A percentile compares a stretch with the other conserved stretches of the same genome.
These are phyloP conservation scores for Aegle marmelos DNA, from an alignment of 345 rosid species.

Conservation along the genomic window DNA sequence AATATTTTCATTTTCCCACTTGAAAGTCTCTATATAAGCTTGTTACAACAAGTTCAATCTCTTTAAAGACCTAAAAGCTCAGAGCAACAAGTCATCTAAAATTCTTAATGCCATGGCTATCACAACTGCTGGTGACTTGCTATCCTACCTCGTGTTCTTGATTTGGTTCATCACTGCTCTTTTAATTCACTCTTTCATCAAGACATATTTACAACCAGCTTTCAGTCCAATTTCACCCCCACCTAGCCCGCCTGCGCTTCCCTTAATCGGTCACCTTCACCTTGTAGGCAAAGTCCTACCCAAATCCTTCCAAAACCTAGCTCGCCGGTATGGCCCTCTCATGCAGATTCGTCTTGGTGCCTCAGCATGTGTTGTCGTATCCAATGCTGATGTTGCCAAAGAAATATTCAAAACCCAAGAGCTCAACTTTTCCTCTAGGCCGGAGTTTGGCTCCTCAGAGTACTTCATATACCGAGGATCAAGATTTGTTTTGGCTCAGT, in stretches of 20 bases:
- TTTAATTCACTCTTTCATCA: slow-evolving; percentile 14
- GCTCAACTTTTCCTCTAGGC: slow-evolving; percentile 39
- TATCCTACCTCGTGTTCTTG: slow-evolving; percentile 13
- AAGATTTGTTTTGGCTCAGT: slow-evolving; percentile 44
- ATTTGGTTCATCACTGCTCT: slow-evolving; percentile 30
- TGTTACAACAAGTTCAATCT: background rate
- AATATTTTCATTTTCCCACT: background rate
- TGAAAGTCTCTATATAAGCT: background rate
- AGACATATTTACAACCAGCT: slow-evolving; percentile 5
- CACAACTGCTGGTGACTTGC: background rate
- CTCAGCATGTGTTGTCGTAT: slow-evolving; percentile 38
- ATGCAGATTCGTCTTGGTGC: slow-evolving; percentile 40
- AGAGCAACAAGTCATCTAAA: background rate
- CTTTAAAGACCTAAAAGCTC: background rate
- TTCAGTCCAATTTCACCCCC: slow-evolving; percentile 1
- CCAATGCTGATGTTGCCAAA: slow-evolving; percentile 37
- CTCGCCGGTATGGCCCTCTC: slow-evolving; percentile 45
- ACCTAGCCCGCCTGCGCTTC: slow-evolving; percentile 47
- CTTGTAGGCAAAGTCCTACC: slow-evolving; percentile 36
- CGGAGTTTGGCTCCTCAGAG: slow-evolving; percentile 46
- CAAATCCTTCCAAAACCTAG: slow-evolving; percentile 36
- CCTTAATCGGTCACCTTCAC: slow-evolving; percentile 57
- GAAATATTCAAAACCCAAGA: slow-evolving; percentile 48
- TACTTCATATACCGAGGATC: slow-evolving; percentile 48
- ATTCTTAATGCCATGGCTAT: slow-evolving; percentile 11